Conservation (phyloP, 2,329 filamentous ascomycete species). For the Ascosphaera apis region DNA sequence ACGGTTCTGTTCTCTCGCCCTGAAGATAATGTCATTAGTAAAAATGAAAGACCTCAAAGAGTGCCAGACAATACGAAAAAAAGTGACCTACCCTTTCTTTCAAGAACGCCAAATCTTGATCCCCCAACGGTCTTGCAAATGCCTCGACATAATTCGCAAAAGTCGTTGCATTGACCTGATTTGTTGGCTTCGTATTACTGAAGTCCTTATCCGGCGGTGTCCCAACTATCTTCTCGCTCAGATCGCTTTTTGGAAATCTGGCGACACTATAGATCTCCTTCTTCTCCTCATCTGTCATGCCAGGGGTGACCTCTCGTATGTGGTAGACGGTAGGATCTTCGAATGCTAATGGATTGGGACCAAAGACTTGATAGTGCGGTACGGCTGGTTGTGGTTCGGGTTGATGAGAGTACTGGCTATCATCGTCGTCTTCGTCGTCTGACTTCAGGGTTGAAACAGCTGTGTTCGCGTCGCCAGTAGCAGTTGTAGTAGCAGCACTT, state of each 20-base stretch:
- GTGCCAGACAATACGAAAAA: too few species aligned
- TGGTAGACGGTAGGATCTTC: constrained; percentile 85
- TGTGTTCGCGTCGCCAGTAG: background rate
- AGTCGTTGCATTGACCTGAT: constrained; percentile 81
- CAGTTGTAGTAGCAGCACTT: background rate
- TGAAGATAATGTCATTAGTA: constrained; percentile 12
- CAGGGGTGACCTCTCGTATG: constrained; percentile 49
- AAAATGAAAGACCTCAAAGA: too few species aligned
- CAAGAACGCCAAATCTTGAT: constrained; percentile 84
- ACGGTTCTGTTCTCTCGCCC: constrained; percentile 62
- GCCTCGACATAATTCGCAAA: constrained; percentile 86
- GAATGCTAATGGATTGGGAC: constrained; percentile 77
- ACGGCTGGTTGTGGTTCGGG: constrained; percentile 36
- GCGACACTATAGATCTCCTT: constrained; percentile 75
- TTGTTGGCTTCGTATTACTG: constrained; percentile 75
- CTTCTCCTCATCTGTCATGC: constrained; percentile 66
- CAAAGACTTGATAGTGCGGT: constrained; percentile 65
- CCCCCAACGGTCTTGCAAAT: constrained; percentile 68
- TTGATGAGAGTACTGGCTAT: constrained; percentile 34
- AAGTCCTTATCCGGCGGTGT: constrained; percentile 87
- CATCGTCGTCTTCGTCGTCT: too few species aligned
- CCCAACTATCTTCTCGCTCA: constrained; percentile 68
- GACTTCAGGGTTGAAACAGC: too few species aligned
- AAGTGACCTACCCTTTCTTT: constrained; percentile 42
- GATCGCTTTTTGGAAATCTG: constrained; percentile 55